phyloP scores from a whole-genome alignment of 2,329 filamentous ascomycete genomes.

The Triangularia setosa region DNA sequence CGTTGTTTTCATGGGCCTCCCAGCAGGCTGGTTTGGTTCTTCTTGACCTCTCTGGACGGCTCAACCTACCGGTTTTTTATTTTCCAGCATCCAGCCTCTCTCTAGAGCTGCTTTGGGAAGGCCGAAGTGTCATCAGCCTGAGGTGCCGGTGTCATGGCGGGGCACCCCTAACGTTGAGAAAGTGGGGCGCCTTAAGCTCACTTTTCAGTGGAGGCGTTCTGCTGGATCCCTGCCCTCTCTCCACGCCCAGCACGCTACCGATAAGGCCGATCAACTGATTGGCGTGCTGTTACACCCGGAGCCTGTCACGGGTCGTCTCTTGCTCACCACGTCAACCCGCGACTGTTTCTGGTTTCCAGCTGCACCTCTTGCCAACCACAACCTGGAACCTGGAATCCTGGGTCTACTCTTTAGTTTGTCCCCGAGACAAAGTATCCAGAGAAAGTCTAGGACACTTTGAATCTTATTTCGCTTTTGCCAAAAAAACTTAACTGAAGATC shows the following conservation, averaged over 20 bases:
- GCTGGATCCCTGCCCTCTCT: slow-evolving; percentile 2
- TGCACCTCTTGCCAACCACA: background rate
- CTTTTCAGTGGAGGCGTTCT: background rate
- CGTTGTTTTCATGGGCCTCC: too few species aligned
- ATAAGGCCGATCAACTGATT: slow-evolving; percentile 25
- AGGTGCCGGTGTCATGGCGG: slow-evolving; percentile 1
- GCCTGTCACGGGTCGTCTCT: slow-evolving; percentile 22
- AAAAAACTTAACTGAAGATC: background rate
- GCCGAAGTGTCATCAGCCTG: background rate
- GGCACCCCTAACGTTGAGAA: background rate
- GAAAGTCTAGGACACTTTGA: background rate
- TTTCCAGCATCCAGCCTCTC: background rate
- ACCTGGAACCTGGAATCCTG: background rate
- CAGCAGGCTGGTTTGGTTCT: background rate
- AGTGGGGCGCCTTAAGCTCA: background rate
- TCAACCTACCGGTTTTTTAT: background rate
- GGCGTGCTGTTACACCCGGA: slow-evolving; percentile 15
- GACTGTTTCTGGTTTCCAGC: background rate
- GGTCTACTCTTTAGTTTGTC: background rate
- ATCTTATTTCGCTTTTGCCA: background rate
- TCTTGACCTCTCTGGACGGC: background rate
- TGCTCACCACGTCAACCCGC: background rate
- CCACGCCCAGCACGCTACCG: slow-evolving; percentile 12
- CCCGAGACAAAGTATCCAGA: background rate
- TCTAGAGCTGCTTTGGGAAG: background rate